A percentile compares a stretch with the other conserved stretches of the same genome.
Conservation (phyloP, 2,329 filamentous ascomycete species). For the Aspergillus tubingensis region DNA sequence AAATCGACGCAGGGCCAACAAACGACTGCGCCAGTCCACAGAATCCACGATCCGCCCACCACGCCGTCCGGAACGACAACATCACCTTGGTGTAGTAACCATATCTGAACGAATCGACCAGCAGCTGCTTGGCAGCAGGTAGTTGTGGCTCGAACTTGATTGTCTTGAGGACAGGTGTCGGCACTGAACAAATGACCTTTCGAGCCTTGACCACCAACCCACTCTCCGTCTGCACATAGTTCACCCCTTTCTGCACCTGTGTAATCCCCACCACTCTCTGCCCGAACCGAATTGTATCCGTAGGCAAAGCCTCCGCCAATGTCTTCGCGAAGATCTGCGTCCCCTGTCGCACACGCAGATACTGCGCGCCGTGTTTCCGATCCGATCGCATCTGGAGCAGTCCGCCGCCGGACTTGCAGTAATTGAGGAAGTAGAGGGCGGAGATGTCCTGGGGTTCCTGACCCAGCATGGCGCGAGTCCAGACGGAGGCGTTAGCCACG, state of each 20-base stretch:
- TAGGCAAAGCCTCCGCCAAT: slow-evolving; percentile 39
- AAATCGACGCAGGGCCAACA: slow-evolving; percentile 49
- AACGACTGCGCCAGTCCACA: slow-evolving; percentile 52
- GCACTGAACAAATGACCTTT: slow-evolving; percentile 53
- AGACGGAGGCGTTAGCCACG: slow-evolving; percentile 45
- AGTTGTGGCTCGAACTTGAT: slow-evolving; percentile 54
- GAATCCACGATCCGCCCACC: slow-evolving; percentile 49
- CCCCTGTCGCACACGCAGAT: slow-evolving; percentile 53
- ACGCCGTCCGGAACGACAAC: slow-evolving; percentile 44
- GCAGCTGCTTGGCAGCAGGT: slow-evolving; percentile 42
- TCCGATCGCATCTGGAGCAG: slow-evolving; percentile 57
- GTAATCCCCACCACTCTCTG: slow-evolving; percentile 13
- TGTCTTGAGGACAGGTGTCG: slow-evolving; percentile 48
- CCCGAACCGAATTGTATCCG: slow-evolving; percentile 14
- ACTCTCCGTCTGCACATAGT: not conserved
- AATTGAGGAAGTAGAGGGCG: slow-evolving; percentile 58
- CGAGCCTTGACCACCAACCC: slow-evolving; percentile 36
- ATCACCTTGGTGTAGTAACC: slow-evolving; percentile 58
- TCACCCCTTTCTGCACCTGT: not conserved
- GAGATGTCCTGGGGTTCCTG: slow-evolving; percentile 53
- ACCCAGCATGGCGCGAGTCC: slow-evolving; percentile 55
- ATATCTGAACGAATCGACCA: slow-evolving; percentile 39
- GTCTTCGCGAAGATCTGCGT: slow-evolving; percentile 46
- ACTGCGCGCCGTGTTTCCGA: slow-evolving; percentile 54
- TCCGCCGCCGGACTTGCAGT: slow-evolving; percentile 56